Conservation (phyloP, 129 eudicot genomes). For the Flaveria trinervia region DNA sequence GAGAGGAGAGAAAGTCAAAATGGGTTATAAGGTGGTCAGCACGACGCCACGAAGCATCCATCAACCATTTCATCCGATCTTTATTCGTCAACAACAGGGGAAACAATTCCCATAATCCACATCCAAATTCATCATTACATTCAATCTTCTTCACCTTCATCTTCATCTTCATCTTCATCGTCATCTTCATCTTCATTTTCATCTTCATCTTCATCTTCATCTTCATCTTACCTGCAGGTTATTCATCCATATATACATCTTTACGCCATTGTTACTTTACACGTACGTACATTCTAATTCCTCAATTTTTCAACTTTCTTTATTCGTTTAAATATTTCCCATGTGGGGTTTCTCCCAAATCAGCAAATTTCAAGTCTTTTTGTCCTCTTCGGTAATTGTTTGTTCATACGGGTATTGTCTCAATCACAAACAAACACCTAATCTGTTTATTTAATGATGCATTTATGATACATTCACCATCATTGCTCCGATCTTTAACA, state of each 20-base stretch:
- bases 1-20: not conserved
- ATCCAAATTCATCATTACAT: not conserved
- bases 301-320: not conserved
- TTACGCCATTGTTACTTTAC: not conserved
- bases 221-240: not conserved
- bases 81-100: not conserved
- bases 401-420: not conserved
- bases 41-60: slow-evolving; percentile 14
- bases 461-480: not conserved
- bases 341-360: not conserved
- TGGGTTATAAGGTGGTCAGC: slow-evolving; percentile 13
- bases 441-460: not conserved
- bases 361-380: not conserved
- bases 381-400: not conserved
- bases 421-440: not conserved
- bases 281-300: slow-evolving; percentile 2
- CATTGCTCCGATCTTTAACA: not conserved
- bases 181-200: not conserved
- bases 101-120: not conserved
- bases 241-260: too few species aligned
- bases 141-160: not conserved
- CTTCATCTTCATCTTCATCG: not conserved
- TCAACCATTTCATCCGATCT: not conserved
- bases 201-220: not conserved
- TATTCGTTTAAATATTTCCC: not conserved